Conservation (phyloP, 208 protist genomes). For the Leishmania martiniquensis region DNA sequence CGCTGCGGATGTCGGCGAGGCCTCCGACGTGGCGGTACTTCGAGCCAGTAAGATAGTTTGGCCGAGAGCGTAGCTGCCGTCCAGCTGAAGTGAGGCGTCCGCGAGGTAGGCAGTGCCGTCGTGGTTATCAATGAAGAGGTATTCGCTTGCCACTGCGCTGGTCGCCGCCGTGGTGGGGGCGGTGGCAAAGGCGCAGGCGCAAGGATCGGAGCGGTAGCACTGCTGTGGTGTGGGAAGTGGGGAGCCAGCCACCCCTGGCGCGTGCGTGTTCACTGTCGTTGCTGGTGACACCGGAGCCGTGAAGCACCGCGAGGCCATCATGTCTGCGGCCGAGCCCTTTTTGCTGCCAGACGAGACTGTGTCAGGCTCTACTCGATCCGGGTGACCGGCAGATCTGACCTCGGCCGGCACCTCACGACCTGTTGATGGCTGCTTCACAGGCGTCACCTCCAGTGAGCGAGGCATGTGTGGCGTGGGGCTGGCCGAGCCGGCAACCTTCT, state of each 20-base stretch:
- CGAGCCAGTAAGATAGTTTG: constrained; percentile 59
- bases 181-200: not conserved
- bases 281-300: constrained; percentile 1
- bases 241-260: not conserved
- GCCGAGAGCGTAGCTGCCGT: constrained; percentile 51
- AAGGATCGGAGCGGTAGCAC: not conserved
- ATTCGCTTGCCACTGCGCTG: constrained; percentile 24
- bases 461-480: constrained; percentile 17
- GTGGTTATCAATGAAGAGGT: constrained; percentile 61
- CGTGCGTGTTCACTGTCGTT: constrained; percentile 14
- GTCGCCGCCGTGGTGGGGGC: not conserved
- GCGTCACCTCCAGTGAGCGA: constrained; percentile 22
- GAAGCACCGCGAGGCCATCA: not conserved
- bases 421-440: constrained; percentile 7
- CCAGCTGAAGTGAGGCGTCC: constrained; percentile 40
- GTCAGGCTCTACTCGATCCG: not conserved
- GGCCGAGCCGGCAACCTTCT: not conserved
- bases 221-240: constrained; percentile 7
- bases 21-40: constrained; percentile 14
- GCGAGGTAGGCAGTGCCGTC: constrained; percentile 64
- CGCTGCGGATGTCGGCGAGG: not conserved
- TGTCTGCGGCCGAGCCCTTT: not conserved
- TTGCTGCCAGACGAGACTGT: not conserved
- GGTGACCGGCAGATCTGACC: not conserved
- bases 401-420: not conserved